phyloP scores from a whole-genome alignment of 345 rosid genomes.

The Eutrema yunnanense region DNA sequence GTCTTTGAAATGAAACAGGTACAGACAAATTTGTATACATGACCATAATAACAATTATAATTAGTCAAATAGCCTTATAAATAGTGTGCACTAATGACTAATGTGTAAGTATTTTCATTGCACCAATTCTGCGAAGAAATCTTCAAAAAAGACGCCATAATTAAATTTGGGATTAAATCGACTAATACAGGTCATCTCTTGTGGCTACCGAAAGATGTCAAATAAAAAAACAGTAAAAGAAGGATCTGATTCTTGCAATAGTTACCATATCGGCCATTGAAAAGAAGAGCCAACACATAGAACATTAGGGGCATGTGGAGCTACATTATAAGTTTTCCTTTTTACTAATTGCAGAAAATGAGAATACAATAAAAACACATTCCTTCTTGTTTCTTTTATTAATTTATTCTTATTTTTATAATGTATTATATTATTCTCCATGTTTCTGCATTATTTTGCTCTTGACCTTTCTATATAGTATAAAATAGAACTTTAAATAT shows the following conservation, averaged over 20 bases:
- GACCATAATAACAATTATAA: too few species aligned
- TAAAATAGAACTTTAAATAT: background rate
- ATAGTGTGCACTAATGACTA: background rate
- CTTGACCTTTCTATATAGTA: background rate
- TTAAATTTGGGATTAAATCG: background rate
- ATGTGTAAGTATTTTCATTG: background rate
- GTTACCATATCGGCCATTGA: slow-evolving; percentile 16
- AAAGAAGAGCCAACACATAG: slow-evolving; percentile 20
- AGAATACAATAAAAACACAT: slow-evolving; percentile 4
- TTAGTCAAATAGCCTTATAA: too few species aligned
- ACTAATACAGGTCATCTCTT: background rate
- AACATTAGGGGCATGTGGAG: slow-evolving; percentile 23
- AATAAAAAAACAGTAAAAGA: background rate
- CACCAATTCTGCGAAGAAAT: background rate
- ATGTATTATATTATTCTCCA: too few species aligned
- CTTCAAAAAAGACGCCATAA: too few species aligned
- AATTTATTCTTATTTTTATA: slow-evolving; percentile 6
- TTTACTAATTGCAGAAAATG: slow-evolving; percentile 14
- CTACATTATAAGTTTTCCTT: slow-evolving; percentile 1
- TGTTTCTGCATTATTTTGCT: background rate
- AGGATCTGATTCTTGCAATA: slow-evolving; percentile 23
- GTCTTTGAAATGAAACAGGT: too few species aligned
- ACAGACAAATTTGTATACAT: too few species aligned
- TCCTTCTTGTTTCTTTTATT: slow-evolving; percentile 11
- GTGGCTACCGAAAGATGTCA: background rate